Evolutionary conservation across 1,284 basidiomycete genomes (phyloP).

Genomic region (Xerocomus amazonicus): DNA sequence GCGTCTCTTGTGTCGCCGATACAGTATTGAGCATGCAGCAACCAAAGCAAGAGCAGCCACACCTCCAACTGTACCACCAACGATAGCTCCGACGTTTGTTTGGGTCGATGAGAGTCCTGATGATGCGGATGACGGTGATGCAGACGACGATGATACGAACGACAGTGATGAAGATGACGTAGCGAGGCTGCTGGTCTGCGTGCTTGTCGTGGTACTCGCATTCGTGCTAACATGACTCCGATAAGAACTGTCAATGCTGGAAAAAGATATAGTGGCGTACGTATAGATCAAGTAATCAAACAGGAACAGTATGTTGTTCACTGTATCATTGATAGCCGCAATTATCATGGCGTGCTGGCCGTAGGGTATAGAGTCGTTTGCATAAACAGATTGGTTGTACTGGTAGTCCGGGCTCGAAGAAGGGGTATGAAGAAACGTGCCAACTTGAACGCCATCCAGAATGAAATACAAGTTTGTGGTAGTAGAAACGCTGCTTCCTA

Average conservation of each 20-base stretch:
- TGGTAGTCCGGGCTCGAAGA: conserved; percentile 2
- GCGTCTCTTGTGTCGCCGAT: background rate
- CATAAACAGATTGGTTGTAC: conserved; percentile 19
- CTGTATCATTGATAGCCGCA: background rate
- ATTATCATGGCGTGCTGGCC: conserved; percentile 13
- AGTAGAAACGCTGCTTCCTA: background rate
- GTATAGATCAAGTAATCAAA: conserved; percentile 9
- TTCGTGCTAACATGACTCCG: conserved; percentile 3
- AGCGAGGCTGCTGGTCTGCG: background rate
- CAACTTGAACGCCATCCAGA: background rate
- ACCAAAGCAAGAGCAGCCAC: background rate
- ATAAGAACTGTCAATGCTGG: background rate
- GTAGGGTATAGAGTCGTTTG: conserved; percentile 4
- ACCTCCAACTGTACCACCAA: background rate
- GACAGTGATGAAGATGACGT: too few species aligned
- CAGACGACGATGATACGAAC: background rate
- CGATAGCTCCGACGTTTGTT: background rate
- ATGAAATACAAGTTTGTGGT: background rate
- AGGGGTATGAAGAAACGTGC: background rate
- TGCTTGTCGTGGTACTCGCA: background rate
- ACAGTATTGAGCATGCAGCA: background rate
- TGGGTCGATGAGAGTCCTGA: background rate
- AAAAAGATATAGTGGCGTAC: background rate
- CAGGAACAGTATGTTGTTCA: background rate
- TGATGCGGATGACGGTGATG: background rate